Percentiles rank a stretch among this genome's conserved stretches.
These are phyloP conservation scores for Colletotrichum liriopes DNA, from an alignment of 2,329 filamentous ascomycete genomes.

Conservation along the genomic window DNA sequence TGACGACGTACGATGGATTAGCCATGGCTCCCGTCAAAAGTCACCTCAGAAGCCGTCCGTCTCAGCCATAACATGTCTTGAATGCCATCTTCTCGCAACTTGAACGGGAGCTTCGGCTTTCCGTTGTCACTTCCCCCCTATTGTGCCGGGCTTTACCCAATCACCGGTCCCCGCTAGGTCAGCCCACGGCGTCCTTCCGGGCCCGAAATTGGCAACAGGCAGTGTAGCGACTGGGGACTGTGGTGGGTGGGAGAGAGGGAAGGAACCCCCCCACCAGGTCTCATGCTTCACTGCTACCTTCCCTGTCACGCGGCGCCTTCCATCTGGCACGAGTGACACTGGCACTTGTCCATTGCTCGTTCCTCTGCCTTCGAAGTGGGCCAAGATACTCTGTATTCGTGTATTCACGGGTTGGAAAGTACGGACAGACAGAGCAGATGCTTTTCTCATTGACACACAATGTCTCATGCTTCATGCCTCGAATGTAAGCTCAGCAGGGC, in stretches of 20 bases:
- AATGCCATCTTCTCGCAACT: background rate
- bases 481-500: background rate
- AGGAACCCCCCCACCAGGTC: slow-evolving; percentile 15
- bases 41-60: background rate
- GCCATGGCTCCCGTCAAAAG: background rate
- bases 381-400: background rate
- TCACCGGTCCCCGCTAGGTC: slow-evolving; percentile 28
- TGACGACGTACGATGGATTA: background rate
- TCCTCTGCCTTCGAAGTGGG: background rate
- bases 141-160: slow-evolving; percentile 22
- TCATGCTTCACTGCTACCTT: slow-evolving; percentile 15
- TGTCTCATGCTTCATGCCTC: background rate
- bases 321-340: background rate
- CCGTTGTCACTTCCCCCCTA: background rate
- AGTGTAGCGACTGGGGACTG: background rate
- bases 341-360: background rate
- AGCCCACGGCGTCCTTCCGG: slow-evolving; percentile 18
- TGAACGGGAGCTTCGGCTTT: background rate
- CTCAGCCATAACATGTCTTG: background rate
- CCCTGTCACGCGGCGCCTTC: slow-evolving; percentile 29
- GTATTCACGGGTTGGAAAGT: background rate
- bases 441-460: background rate
- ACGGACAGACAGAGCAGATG: background rate
- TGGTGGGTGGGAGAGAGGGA: background rate
- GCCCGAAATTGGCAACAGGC: slow-evolving; percentile 17